A percentile compares a stretch with the other conserved stretches of the same genome.
Conservation (phyloP, 192 early-diverging fungal species). For the Gonapodya prolifera region DNA sequence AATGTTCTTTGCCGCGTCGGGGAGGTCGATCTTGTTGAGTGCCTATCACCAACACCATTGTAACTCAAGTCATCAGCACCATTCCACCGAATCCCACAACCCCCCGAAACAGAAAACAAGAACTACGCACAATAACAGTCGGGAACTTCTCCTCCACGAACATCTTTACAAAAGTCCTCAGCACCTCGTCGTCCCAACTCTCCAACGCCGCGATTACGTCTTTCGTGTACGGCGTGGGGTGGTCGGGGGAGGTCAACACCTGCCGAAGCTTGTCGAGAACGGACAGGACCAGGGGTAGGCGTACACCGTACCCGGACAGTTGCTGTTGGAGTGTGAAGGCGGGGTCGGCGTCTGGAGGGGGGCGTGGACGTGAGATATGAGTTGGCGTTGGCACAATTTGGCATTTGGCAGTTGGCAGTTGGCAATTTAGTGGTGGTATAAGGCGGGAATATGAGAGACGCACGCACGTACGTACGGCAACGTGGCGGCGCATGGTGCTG, state of each 20-base stretch:
- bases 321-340: constrained; percentile 47
- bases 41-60: constrained; percentile 30
- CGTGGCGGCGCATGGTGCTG: constrained; percentile 33
- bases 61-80: no score
- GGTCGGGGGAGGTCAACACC: background rate
- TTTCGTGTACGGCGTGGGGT: constrained; percentile 23
- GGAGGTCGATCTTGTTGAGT: constrained; percentile 76
- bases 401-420: no score
- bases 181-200: constrained; percentile 47
- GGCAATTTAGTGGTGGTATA: no score
- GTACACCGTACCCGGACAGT: constrained; percentile 50
- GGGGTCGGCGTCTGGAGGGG: constrained; percentile 20
- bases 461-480: background rate
- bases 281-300: constrained; percentile 23
- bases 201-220: constrained; percentile 49
- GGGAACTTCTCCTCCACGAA: constrained; percentile 72
- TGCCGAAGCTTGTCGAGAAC: constrained; percentile 32
- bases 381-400: no score
- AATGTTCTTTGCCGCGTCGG: constrained; percentile 73
- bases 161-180: constrained; percentile 40
- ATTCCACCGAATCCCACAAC: background rate
- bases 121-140: constrained; percentile 45
- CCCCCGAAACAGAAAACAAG: background rate
- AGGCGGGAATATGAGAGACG: no score
- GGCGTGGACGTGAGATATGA: constrained; percentile 12